A percentile compares a stretch with the other conserved stretches of the same genome.
Conservation (phyloP, 441 rosid genomes). For the Gossypium davidsonii region DNA sequence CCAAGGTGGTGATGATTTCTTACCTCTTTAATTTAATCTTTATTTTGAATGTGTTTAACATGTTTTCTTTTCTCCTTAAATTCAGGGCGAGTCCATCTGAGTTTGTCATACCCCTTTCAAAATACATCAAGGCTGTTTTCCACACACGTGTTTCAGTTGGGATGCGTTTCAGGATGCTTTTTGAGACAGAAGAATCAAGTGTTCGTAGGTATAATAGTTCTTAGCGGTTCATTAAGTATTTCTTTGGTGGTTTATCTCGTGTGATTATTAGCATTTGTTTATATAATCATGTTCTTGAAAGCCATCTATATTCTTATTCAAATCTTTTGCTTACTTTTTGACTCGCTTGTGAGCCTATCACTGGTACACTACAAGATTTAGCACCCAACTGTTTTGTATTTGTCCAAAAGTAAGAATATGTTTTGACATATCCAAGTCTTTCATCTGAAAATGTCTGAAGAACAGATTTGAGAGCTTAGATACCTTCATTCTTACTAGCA, state of each 20-base stretch:
- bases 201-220: constrained; percentile 29
- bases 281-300: background rate
- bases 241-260: background rate
- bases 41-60: constrained; percentile 3
- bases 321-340: background rate
- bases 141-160: constrained; percentile 39
- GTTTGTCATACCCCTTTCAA: constrained; percentile 35
- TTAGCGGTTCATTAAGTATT: background rate
- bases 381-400: background rate
- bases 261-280: background rate
- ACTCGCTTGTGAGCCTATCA: background rate
- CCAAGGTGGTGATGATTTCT: constrained; percentile 45
- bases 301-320: background rate
- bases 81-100: constrained; percentile 38
- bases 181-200: constrained; percentile 41
- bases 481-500: too few relatives aligned
- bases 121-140: constrained; percentile 33
- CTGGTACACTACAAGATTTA: background rate
- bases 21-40: background rate
- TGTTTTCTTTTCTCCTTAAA: background rate
- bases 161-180: constrained; percentile 43
- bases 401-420: background rate
- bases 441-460: too few relatives aligned
- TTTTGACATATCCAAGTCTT: background rate
- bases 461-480: too few relatives aligned